Percentiles rank a stretch among this genome's conserved stretches.
Conservation (phyloP, 257 asterid genomes). For the Cordia subcordata region DNA sequence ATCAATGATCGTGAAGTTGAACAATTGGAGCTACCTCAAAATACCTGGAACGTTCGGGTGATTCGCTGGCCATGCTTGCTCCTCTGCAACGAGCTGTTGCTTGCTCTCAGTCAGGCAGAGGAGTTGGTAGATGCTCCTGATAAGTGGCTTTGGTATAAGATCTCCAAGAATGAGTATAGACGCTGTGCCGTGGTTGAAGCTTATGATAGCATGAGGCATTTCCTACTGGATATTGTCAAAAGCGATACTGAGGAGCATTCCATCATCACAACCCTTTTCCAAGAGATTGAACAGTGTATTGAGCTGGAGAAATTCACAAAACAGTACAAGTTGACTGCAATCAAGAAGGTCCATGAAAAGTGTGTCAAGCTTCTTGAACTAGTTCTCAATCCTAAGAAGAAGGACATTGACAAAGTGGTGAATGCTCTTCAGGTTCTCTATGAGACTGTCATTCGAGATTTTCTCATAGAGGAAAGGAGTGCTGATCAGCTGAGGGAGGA, state of each 20-base stretch:
- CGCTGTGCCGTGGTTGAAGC: conserved; percentile 96
- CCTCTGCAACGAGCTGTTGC: conserved; percentile 85
- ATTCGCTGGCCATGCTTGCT: conserved; percentile 99
- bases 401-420: conserved; percentile 57
- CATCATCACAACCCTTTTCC: conserved; percentile 72
- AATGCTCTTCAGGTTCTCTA: conserved; percentile 96
- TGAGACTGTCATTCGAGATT: conserved; percentile 88
- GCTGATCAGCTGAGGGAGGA: conserved; percentile 80
- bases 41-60: conserved; percentile 88
- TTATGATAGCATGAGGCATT: conserved; percentile 66
- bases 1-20: conserved; percentile 86
- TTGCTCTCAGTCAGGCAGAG: conserved; percentile 91
- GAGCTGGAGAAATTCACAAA: conserved; percentile 79
- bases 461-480: conserved; percentile 65
- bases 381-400: conserved; percentile 56
- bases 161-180: conserved; percentile 82
- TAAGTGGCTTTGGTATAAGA: conserved; percentile 89
- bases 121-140: conserved; percentile 99
- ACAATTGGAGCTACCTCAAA: conserved; percentile 88
- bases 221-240: conserved; percentile 70
- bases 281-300: conserved; percentile 80
- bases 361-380: conserved; percentile 70
- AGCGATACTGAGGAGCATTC: conserved; percentile 78
- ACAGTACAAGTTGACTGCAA: conserved; percentile 60
- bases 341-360: conserved; percentile 66